These are phyloP conservation scores for Pyronema domesticum DNA, from an alignment of 495 filamentous ascomycete species.

Conservation along the genomic window DNA sequence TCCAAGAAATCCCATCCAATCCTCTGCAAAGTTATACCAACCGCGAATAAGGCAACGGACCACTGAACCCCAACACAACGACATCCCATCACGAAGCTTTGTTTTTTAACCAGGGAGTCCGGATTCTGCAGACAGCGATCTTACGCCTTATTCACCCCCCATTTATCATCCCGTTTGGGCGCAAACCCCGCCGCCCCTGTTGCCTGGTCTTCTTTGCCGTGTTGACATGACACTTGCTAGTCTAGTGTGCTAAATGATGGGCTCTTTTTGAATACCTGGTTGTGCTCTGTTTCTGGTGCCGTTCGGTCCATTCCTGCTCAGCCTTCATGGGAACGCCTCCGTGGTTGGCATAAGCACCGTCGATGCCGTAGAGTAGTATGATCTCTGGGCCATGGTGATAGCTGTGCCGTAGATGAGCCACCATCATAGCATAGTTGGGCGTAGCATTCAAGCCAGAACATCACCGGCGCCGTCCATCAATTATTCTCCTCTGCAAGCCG, in stretches of 20 bases:
- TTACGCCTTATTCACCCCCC: neutral
- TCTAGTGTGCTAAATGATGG: no score
- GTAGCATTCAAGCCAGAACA: no score
- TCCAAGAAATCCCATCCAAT: neutral
- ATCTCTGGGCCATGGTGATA: no score
- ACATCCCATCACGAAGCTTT: neutral
- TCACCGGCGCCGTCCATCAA: no score
- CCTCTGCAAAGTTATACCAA: neutral
- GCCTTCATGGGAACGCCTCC: no score
- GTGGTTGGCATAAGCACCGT: no score
- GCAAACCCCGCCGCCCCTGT: slow-evolving; percentile 1
- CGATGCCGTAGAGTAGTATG: no score
- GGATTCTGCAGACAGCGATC: neutral
- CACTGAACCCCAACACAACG: neutral
- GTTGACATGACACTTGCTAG: neutral
- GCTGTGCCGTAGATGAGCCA: no score
- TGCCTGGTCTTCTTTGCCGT: neutral
- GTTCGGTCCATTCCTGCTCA: no score
- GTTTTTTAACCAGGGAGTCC: neutral
- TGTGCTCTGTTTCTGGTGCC: no score
- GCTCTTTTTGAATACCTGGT: no score
- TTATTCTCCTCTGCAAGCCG: neutral
- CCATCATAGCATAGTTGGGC: no score
- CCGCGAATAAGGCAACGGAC: neutral
- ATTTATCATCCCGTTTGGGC: neutral